Evolutionary conservation across 371 early-diverging fungal genomes (phyloP), one percentile per base, ranked within the genome.

Genomic region (Dinochytrium kinnereticum): DNA sequence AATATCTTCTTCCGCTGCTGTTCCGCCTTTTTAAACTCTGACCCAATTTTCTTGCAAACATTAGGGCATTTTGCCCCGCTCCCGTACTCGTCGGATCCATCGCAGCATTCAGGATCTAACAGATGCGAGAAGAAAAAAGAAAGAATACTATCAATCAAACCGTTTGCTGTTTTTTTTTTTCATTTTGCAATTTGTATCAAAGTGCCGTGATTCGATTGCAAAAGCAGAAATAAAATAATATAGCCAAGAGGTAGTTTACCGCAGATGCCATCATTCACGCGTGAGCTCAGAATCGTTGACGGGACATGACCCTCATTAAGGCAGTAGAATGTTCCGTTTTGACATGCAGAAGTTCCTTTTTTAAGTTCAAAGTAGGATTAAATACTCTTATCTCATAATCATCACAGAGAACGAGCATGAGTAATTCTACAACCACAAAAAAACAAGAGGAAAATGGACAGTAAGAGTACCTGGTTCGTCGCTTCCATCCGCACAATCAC

Each of bases 201-300:
- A n/a, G n/a, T n/a, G n/a, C n/a, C n/a, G n/a, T n/a, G n/a, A n/a
- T n/a, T n/a, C n/a, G n/a, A n/a, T n/a, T n/a, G n/a, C n/a, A n/a
- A 55, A 55, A 55, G 21, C 7, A 5, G 10, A 10, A 7, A 5
- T 17, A 55, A 55, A 55, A 15, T 10, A 10, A 55, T 55, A 15
- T 19, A 55, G 7, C 7, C 57, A 30, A 30, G 26, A 10, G 7
- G 13, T 0, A 68, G 66, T 81, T 65, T 79, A 89, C 90, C 96
- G 77, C 98, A 98, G 7, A 96, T 86, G 30, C 97, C 97, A 79
- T 98, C 97, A 77, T 96, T 96, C 39, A 98, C 93, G 5, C 90
- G 87, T 19, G 85, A 89, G 0, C 92, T 90, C 38, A 85, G 82
- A 69, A 98, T 89, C 30, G 81, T 82, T 0, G 88, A 84, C 0